These are phyloP conservation scores for Golubevia sp. DNA, from an alignment of 1,284 basidiomycete genomes.

Conservation along the genomic window DNA sequence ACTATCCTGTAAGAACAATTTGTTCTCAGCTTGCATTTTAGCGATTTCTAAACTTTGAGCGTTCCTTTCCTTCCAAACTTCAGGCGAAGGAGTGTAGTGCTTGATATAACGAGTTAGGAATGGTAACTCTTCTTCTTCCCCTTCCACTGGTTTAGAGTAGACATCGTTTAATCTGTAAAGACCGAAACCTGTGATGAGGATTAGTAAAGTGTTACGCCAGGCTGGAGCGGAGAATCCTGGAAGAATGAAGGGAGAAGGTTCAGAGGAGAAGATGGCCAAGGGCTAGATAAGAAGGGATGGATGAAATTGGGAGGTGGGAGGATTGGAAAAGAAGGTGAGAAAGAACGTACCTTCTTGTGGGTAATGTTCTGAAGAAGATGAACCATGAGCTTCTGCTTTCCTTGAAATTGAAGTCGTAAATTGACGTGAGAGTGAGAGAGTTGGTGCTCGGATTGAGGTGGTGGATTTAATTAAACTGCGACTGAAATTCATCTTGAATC, in stretches of 20 bases:
- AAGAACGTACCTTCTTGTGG: slow-evolving; percentile 1
- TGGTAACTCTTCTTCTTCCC: slow-evolving; percentile 25
- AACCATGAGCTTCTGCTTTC: too few species aligned
- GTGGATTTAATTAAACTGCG: too few species aligned
- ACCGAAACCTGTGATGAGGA: slow-evolving; percentile 24
- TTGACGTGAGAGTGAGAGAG: too few species aligned
- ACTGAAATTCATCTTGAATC: too few species aligned
- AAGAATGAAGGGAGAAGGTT: not conserved
- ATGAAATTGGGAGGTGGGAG: not conserved
- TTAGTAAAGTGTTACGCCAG: slow-evolving; percentile 40
- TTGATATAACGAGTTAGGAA: slow-evolving; percentile 50
- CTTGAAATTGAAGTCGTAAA: too few species aligned
- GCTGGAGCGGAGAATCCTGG: slow-evolving; percentile 35
- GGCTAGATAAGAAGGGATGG: too few species aligned
- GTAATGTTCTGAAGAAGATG: not conserved
- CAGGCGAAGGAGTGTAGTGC: slow-evolving; percentile 29
- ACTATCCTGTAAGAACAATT: slow-evolving; percentile 42
- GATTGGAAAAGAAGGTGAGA: not conserved
- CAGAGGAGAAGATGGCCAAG: too few species aligned
- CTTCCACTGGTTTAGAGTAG: slow-evolving; percentile 29
- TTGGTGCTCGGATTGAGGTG: too few species aligned
- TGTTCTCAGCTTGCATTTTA: slow-evolving; percentile 37
- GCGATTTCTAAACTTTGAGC: slow-evolving; percentile 30
- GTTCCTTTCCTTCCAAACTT: slow-evolving; percentile 36
- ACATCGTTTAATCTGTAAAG: slow-evolving; percentile 38